Percentiles rank a stretch among this genome's conserved stretches.
Evolutionary conservation across 345 rosid genomes (phyloP).

Genomic region (Combretum micranthum): DNA sequence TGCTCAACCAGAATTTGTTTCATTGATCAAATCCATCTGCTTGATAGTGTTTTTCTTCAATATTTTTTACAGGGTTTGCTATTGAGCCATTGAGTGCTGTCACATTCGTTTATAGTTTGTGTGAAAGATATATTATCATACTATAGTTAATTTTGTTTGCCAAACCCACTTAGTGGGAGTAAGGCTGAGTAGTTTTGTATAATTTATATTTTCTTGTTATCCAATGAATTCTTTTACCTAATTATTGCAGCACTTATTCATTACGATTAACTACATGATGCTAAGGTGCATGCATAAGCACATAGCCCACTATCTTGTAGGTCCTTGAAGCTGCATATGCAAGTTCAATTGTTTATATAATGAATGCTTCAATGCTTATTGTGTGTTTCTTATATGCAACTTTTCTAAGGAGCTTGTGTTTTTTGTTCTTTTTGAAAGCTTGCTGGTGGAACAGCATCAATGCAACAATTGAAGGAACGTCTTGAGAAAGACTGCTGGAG

Average conservation of each 20-base stretch:
- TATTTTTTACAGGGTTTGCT: no score
- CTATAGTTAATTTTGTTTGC: no score
- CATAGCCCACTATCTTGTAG: background rate
- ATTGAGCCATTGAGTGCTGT: no score
- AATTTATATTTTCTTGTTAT: no score
- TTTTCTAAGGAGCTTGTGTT: constrained; percentile 5
- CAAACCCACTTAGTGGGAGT: no score
- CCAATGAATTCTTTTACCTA: background rate
- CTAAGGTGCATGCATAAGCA: background rate
- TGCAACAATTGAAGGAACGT: constrained; percentile 98
- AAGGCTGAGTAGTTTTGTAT: no score
- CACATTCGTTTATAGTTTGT: no score
- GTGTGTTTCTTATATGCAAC: background rate
- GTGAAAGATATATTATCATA: no score
- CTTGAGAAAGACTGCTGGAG: constrained; percentile 97
- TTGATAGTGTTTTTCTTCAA: no score
- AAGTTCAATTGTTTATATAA: background rate
- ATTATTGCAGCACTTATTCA: background rate
- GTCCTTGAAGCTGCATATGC: background rate
- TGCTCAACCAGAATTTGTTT: no score
- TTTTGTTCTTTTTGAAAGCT: constrained; percentile 40
- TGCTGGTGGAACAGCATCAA: constrained; percentile 98
- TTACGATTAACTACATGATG: constrained; percentile 1
- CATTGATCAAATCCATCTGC: no score
- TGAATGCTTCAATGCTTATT: background rate